Percentiles rank a stretch among this genome's conserved stretches.
Evolutionary conservation across 2,329 filamentous ascomycete species (phyloP).

Genomic region (Parafenestella ontariensis): DNA sequence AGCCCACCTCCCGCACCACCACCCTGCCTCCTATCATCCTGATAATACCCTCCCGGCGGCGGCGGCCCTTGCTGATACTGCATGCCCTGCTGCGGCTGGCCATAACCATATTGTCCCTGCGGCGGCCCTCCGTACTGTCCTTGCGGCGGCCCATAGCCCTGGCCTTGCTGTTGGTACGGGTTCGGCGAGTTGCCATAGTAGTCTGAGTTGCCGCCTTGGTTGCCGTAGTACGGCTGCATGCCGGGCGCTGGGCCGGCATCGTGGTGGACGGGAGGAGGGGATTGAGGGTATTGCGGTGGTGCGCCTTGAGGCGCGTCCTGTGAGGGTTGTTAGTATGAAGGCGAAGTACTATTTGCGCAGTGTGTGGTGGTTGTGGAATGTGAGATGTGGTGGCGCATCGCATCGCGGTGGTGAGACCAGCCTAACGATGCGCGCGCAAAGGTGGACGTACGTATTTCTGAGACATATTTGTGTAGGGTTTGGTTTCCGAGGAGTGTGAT

Average conservation of each 20-base stretch:
- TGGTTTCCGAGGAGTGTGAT: constrained; percentile 3
- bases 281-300: constrained; percentile 44
- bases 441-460: constrained; percentile 35
- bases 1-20: constrained; percentile 48
- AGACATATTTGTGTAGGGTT: constrained; percentile 5
- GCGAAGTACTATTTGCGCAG: background rate
- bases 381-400: constrained; percentile 5
- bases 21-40: constrained; percentile 40
- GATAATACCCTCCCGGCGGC: constrained; percentile 49
- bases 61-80: constrained; percentile 44
- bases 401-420: background rate
- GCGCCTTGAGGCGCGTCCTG: constrained; percentile 35
- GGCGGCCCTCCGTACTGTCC: constrained; percentile 28
- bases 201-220: constrained; percentile 20
- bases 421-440: background rate
- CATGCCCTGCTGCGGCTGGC: constrained; percentile 39
- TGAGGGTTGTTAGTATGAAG: constrained; percentile 10
- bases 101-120: constrained; percentile 37
- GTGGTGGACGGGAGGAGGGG: constrained; percentile 40
- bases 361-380: constrained; percentile 1
- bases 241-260: constrained; percentile 20
- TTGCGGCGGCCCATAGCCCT: constrained; percentile 21
- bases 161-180: constrained; percentile 31
- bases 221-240: constrained; percentile 27
- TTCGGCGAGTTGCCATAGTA: constrained; percentile 31